Base-by-base conservation (phyloP, 2,329 filamentous ascomycete species). In the Diaporthe sp. region DNA sequence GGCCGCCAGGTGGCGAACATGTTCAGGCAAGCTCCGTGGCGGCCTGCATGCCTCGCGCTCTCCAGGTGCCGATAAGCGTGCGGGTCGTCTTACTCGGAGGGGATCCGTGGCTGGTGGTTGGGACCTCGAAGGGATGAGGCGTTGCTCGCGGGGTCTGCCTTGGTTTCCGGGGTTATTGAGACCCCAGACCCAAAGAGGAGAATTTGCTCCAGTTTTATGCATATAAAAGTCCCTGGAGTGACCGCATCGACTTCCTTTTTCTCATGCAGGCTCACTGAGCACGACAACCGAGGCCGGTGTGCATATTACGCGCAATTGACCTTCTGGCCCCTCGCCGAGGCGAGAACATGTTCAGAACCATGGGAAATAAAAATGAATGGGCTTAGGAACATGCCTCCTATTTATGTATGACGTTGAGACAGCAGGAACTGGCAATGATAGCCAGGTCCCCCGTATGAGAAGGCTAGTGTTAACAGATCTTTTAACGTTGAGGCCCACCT, bases 181-280 rank as follows among this genome's bases (percentile, higher is more conserved):
- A 31, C 63, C 31, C 63, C 22, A 68, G 31, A 37, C 44, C 47
- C 47, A 39, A 68, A 39, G 47, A n/a, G 47, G 44, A 17, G 12
- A 3, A 44, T 20, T 1, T 58, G 37, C 60, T 53, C 63, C 63
- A 68, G 39, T 31, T 15, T 51, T 10, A 12, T 68, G 63, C 63
- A 39, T 67, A n/a, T 25, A 68, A 68, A 51, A 68, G 31, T 68
- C 44, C 63, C 44, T 68, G 31, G 39, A n/a, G 47, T 68, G 63
- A 68, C 63, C 44, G 47, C 63, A 68, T 68, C 47, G n/a, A 13
- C 13, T 53, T 53, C 63, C 65, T 25, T 53, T 28, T 53, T 6
- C 47, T 68, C 47, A 49, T 39, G 47, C 34, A 37, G 47, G 22
- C 65, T 39, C 47, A 3, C 51, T 25, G 51, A 28, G n/a, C 9